Evolutionary conservation across 2,329 filamentous ascomycete genomes (phyloP).

Genomic region (Neophaeococcomyces aloes): DNA sequence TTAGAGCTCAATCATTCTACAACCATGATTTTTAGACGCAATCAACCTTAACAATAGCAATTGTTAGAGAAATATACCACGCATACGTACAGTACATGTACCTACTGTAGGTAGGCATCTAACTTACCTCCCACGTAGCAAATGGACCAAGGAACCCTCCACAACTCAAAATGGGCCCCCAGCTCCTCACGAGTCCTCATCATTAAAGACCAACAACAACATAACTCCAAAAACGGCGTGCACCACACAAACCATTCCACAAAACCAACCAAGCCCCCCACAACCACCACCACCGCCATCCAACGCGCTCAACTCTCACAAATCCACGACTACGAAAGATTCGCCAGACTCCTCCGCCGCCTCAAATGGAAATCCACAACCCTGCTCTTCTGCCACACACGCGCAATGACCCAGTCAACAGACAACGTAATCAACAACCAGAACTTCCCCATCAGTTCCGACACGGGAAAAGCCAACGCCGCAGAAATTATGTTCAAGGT

Average conservation of each 20-base stretch:
- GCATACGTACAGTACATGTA: no score
- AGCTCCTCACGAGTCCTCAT: not conserved
- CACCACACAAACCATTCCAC: no score
- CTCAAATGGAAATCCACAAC: constrained; percentile 9
- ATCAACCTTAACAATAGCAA: no score
- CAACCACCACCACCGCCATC: not conserved
- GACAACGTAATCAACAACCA: constrained; percentile 5
- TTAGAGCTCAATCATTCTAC: no score
- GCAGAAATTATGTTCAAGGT: constrained; percentile 64
- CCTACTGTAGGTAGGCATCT: no score
- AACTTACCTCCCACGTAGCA: no score
- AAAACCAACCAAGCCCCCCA: not conserved
- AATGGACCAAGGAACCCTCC: no score
- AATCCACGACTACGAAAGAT: constrained; percentile 2
- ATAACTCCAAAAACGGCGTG: no score
- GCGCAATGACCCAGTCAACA: constrained; percentile 5
- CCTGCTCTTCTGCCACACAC: constrained; percentile 6
- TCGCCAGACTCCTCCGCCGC: not conserved
- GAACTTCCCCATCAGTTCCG: constrained; percentile 7
- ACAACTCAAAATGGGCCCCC: constrained; percentile 6
- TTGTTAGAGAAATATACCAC: no score
- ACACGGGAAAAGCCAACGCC: constrained; percentile 12
- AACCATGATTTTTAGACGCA: no score
- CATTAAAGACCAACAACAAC: not conserved
- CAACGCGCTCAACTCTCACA: not conserved